These are phyloP conservation scores for Blastobotrys ciferrii DNA, from an alignment of 1,139 yeast genomes.

Conservation along the genomic window DNA sequence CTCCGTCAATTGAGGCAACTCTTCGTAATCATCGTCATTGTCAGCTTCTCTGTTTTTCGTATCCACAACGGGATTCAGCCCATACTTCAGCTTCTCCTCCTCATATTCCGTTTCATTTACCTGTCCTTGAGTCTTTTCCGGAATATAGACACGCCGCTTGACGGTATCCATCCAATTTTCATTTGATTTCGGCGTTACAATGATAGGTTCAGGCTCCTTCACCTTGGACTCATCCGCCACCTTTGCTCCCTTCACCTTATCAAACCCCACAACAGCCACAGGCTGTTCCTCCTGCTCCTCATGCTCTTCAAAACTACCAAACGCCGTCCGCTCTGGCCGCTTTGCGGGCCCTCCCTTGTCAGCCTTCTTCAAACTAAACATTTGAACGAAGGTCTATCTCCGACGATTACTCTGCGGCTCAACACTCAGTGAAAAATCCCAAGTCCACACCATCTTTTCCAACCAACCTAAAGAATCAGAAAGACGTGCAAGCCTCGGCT, in stretches of 20 bases:
- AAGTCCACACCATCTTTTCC: no score
- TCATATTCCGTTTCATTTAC: conserved; percentile 11
- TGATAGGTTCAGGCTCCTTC: conserved; percentile 24
- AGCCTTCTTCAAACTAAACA: background rate
- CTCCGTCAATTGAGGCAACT: conserved; percentile 22
- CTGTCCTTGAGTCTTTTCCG: conserved; percentile 6
- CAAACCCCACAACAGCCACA: conserved; percentile 12
- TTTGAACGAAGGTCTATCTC: background rate
- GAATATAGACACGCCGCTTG: conserved; percentile 16
- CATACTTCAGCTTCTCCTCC: conserved; percentile 21
- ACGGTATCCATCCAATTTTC: conserved; percentile 32
- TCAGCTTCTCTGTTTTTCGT: conserved; percentile 2
- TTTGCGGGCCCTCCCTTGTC: background rate
- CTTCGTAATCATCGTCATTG: conserved; percentile 16
- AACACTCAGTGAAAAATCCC: no score
- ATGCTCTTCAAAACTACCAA: conserved; percentile 25
- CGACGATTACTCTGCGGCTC: background rate
- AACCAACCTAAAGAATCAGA: no score
- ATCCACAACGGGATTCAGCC: conserved; percentile 20
- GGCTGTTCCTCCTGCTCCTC: conserved; percentile 9
- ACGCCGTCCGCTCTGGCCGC: background rate
- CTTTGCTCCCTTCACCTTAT: conserved; percentile 11
- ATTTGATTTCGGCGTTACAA: conserved; percentile 31
- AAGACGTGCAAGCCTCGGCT: no score
- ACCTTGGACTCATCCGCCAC: conserved; percentile 1